A percentile compares a stretch with the other conserved stretches of the same genome.
Conservation (phyloP, 441 rosid genomes). For the Populus hybrid region DNA sequence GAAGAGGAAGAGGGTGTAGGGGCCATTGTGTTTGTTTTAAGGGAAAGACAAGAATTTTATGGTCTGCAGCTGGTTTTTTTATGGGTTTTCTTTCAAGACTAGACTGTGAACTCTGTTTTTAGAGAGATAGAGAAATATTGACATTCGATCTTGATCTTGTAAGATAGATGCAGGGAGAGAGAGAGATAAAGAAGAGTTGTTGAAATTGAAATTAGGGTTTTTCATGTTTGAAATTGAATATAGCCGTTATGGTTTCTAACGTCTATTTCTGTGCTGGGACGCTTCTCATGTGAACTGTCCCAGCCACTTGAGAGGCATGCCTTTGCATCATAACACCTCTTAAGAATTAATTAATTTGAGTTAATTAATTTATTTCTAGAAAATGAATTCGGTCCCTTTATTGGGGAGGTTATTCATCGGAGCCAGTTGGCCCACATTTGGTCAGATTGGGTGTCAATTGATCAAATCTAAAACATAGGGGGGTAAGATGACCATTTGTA, state of each 20-base stretch:
- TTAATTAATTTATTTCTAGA: too few species aligned
- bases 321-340: too few species aligned
- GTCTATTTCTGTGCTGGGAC: conserved; percentile 24
- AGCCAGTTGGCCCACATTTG: too few species aligned
- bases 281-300: neutral
- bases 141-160: too few species aligned
- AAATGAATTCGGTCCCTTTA: too few species aligned
- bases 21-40: conserved; percentile 42
- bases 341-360: too few species aligned
- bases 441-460: too few species aligned
- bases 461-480: too few species aligned
- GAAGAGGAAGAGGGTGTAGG: conserved; percentile 83
- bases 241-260: conserved; percentile 62
- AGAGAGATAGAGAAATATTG: neutral
- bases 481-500: too few species aligned
- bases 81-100: neutral
- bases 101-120: neutral
- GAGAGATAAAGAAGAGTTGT: neutral
- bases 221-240: conserved; percentile 30
- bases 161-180: neutral
- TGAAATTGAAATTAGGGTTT: conserved; percentile 15
- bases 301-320: too few species aligned
- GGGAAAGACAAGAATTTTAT: neutral
- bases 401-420: too few species aligned
- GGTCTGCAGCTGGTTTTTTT: neutral